Base-by-base conservation (phyloP, 1,284 basidiomycete genomes). In the Ganoderma resinaceum region DNA sequence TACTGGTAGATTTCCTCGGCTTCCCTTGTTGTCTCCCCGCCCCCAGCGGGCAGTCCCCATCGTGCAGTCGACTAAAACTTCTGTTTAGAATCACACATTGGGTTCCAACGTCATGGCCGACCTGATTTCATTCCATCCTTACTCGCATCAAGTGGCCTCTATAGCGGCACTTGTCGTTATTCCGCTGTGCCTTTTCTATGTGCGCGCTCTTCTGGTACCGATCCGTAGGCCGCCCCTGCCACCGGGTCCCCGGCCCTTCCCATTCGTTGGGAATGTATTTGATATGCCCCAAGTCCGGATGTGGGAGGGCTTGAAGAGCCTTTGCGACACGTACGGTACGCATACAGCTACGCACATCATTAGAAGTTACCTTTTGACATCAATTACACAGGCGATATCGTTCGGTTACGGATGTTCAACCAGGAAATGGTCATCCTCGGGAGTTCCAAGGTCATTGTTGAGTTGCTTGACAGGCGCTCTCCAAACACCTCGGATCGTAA, bases 401-500 rank as follows among this genome's bases (percentile, higher is more conserved):
- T 76, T 23, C 75, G 75, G 38, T 35, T 78, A 12, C 61, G 60
- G 12, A 63, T 76, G 5, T 64, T 77, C 5, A 75, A 74, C 0
- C 62, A 73, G 35, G 66, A 69, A 8, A 67, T 76, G 31, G 61
- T 79, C 14, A 65, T 79, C 12, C 49, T 74, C 26, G 68, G 66
- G 8, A 66, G 66, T 16, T 16, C 62, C 3, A 58, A 65, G 6
- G 61, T 57, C 3, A 67, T 69, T 20, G 42, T 53, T n/a, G 73
- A 72, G 9, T 60, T 66, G 12, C 62, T 73, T 14, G 69, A 73
- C 14, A 69, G 60, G 58, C 46, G 65, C 6, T 69, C 69, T 5
- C 58, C 63, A 11, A 71, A 67, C 62, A 67, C 71, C 8, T 68
- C 72, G 16, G 68, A 70, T 35, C 52, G 73, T 3, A 29, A 43